phyloP scores from a whole-genome alignment of 306 rosid species.

The Corylus americana region DNA sequence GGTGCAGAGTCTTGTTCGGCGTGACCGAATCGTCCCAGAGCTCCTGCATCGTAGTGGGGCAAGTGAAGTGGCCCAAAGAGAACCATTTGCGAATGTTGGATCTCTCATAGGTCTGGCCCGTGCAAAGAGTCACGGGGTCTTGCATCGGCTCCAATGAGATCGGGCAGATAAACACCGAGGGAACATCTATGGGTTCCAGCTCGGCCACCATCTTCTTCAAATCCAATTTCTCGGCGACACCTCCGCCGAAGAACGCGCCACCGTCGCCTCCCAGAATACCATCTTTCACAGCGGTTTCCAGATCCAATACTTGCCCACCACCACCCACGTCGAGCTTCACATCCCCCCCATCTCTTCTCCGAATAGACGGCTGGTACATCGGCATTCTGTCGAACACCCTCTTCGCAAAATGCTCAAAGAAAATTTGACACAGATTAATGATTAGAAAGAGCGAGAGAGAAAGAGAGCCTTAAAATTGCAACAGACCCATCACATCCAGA shows the following conservation, averaged over 20 bases:
- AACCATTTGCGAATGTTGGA: constrained; percentile 77
- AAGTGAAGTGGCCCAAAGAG: constrained; percentile 67
- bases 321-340: constrained; percentile 39
- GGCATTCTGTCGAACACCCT: constrained; percentile 47
- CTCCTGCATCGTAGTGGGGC: constrained; percentile 89
- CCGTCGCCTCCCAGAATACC: constrained; percentile 57
- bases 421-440: neutral
- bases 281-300: constrained; percentile 63
- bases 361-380: constrained; percentile 33
- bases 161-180: constrained; percentile 76
- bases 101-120: constrained; percentile 87
- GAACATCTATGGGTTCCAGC: constrained; percentile 62
- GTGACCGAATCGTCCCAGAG: constrained; percentile 79
- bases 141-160: constrained; percentile 77
- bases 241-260: constrained; percentile 22
- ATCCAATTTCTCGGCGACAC: constrained; percentile 46
- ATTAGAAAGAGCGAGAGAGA: neutral
- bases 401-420: neutral
- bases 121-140: constrained; percentile 86
- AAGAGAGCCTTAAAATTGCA: constrained; percentile 1
- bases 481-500: constrained; percentile 25
- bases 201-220: constrained; percentile 61
- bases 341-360: constrained; percentile 21
- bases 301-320: constrained; percentile 59
- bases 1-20: constrained; percentile 61